phyloP scores from a whole-genome alignment of 768 basidiomycete species.

The Collybiopsis luxurians region DNA sequence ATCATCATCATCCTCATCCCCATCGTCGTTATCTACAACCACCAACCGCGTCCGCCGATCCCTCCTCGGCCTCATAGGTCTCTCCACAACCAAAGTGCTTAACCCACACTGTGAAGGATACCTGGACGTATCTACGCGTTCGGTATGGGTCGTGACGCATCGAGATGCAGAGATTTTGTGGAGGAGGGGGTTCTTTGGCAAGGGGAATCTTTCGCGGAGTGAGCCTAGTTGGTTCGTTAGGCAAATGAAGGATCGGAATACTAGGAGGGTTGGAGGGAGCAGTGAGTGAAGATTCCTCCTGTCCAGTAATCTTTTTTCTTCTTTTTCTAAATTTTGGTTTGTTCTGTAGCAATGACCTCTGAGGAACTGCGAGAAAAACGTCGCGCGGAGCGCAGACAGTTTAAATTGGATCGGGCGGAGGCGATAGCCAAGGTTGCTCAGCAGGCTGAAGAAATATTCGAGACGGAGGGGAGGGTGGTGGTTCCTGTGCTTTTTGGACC shows the following conservation, averaged over 20 bases:
- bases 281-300: too few species aligned
- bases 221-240: slow-evolving; percentile 92
- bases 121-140: slow-evolving; percentile 77
- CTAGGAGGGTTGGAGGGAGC: slow-evolving; percentile 53
- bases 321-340: too few species aligned
- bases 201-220: slow-evolving; percentile 90
- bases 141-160: slow-evolving; percentile 77
- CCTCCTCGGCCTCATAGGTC: too few species aligned
- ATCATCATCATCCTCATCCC: too few species aligned
- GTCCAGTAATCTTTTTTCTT: too few species aligned
- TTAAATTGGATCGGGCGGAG: slow-evolving; percentile 88
- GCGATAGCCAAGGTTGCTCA: slow-evolving; percentile 83
- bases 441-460: slow-evolving; percentile 76
- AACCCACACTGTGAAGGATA: slow-evolving; percentile 76
- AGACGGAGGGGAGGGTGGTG: slow-evolving; percentile 62
- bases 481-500: slow-evolving; percentile 57
- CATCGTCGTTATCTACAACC: too few species aligned
- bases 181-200: slow-evolving; percentile 94
- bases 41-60: too few species aligned
- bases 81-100: too few species aligned
- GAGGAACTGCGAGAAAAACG: slow-evolving; percentile 91
- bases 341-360: slow-evolving; percentile 67
- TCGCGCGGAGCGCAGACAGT: slow-evolving; percentile 83
- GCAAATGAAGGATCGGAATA: slow-evolving; percentile 63
- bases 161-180: slow-evolving; percentile 73